Conservation (phyloP, 345 rosid genomes). For the Euclidium syriacum region DNA sequence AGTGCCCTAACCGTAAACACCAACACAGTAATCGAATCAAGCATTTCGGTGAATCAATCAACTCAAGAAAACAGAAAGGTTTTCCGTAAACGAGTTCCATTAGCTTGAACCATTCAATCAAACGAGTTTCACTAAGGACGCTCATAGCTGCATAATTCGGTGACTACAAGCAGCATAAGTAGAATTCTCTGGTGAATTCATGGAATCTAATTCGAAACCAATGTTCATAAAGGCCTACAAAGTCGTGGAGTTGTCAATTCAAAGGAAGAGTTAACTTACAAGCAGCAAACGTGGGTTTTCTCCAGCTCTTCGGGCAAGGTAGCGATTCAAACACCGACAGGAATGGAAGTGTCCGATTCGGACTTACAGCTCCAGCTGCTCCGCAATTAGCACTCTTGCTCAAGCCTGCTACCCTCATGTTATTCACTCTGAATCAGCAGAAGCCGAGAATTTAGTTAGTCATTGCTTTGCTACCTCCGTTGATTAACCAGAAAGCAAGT, state of each 20-base stretch:
- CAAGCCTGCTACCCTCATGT: slow-evolving; percentile 10
- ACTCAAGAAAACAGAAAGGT: background rate
- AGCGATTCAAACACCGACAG: slow-evolving; percentile 46
- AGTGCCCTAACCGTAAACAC: background rate
- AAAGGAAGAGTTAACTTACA: slow-evolving; percentile 36
- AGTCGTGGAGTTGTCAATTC: background rate
- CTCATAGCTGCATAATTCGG: background rate
- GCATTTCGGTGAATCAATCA: background rate
- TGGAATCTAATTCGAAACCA: background rate
- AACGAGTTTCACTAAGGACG: too few species aligned
- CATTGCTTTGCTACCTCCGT: slow-evolving; percentile 3
- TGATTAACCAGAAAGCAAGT: slow-evolving; percentile 11
- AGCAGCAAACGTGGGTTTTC: slow-evolving; percentile 32
- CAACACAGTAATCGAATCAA: background rate
- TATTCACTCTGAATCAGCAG: background rate
- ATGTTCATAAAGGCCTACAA: background rate
- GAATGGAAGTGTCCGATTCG: slow-evolving; percentile 48
- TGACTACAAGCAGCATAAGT: background rate
- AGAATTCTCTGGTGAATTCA: background rate
- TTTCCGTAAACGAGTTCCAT: background rate
- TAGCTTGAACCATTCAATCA: too few species aligned
- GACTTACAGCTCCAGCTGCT: slow-evolving; percentile 12
- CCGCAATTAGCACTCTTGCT: slow-evolving; percentile 7
- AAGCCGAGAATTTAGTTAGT: slow-evolving; percentile 14
- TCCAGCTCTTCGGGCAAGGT: slow-evolving; percentile 41